Evolutionary conservation across 768 basidiomycete species (phyloP), one percentile per base, ranked within the genome.

Genomic region (Zangia roseola): DNA sequence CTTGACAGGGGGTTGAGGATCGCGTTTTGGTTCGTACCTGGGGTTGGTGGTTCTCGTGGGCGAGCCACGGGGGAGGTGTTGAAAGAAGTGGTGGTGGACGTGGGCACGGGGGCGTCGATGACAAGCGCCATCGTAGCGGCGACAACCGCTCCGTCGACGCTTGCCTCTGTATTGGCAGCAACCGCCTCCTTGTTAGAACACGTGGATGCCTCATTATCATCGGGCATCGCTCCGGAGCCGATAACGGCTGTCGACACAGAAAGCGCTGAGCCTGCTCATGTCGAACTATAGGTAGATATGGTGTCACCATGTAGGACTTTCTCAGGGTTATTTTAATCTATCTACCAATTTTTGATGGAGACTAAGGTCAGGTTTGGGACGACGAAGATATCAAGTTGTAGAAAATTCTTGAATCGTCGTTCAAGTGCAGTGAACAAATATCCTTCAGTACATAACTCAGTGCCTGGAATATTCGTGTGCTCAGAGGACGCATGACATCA

Each of bases 1-100:
- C 55, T 97, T 30, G 91, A 95, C 63, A 80, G 83, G 30, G 82
- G 88, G 3, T 53, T 95, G 21, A 75, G 85, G 19, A 74, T 94
- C 4, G 88, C 88, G 0, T 84, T 93, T 43, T 94, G 88, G 86
- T 88, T 88, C 46, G 47, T 91, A 0, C 89, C 89, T 28, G 43
- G 45, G 12, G 1, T 49, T 2, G 37, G 47, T 26, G 21, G 45
- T 28, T 38, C 59, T 50, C 26, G 26, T 13, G 35, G 30, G 30
- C 53, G 14, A 35, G 42, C 14, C 20, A 30, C 39, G 7, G 47
- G 26, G 14, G 46, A 48, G 24, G 23, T 10, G 6, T 26, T 56
- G 49, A 48, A 54, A 23, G 43, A 53, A 33, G 48, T 45, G 13
- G 43, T 51, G 28, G 7, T 35, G 34, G 56, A 41, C 9, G 13